Evolutionary conservation across 2,329 filamentous ascomycete genomes (phyloP).

Genomic region (Lecanoromycetidae sp.): DNA sequence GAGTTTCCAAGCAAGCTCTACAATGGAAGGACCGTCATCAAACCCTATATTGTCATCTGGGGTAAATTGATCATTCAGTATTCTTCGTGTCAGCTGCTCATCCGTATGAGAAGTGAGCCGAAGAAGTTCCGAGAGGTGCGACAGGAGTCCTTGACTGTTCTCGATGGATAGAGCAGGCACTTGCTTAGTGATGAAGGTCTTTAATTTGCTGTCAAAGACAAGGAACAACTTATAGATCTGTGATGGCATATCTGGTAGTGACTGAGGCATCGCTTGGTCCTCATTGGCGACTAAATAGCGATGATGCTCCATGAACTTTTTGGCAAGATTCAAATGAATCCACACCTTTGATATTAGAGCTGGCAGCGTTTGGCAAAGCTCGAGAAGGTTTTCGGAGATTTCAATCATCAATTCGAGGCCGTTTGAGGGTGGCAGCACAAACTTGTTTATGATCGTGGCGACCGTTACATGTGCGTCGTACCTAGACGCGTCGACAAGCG

Average conservation of each 20-base stretch:
- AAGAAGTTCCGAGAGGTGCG: conserved; percentile 12
- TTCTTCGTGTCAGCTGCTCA: conserved; percentile 6
- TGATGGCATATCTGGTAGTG: background rate
- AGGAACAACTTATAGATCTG: conserved; percentile 13
- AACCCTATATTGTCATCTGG: conserved; percentile 5
- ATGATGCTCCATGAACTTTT: conserved; percentile 3
- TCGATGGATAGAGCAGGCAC: conserved; percentile 16
- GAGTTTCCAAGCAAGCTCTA: conserved; percentile 54
- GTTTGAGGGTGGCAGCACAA: conserved; percentile 6
- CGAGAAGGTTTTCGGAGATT: conserved; percentile 5
- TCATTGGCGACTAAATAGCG: conserved; percentile 2
- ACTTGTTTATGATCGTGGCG: conserved; percentile 10
- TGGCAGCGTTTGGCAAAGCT: conserved; percentile 7
- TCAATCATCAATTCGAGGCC: conserved; percentile 11
- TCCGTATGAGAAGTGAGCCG: conserved; percentile 5
- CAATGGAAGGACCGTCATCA: conserved; percentile 26
- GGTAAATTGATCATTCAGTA: conserved; percentile 1
- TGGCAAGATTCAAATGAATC: conserved; percentile 6
- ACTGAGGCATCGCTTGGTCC: background rate
- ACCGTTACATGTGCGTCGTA: conserved; percentile 9
- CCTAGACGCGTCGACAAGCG: conserved; percentile 7
- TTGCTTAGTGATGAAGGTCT: conserved; percentile 17
- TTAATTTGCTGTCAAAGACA: conserved; percentile 12
- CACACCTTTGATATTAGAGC: conserved; percentile 6
- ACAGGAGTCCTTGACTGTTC: conserved; percentile 10